These are phyloP conservation scores for Ogataea philodendri DNA, from an alignment of 805 yeast genomes.

Conservation along the genomic window DNA sequence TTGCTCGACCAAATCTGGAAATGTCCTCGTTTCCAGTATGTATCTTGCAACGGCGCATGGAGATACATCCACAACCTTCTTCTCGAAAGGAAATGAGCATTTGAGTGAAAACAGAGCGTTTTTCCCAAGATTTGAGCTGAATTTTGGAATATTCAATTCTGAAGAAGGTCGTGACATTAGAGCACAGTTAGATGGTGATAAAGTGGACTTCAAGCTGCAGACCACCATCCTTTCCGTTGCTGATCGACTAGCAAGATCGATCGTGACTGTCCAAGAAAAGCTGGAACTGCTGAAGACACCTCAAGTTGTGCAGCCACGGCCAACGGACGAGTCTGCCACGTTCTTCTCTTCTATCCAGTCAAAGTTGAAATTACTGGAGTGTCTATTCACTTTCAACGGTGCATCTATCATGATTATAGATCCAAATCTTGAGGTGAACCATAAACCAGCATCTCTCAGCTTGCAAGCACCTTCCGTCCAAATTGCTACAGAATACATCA, in stretches of 20 bases:
- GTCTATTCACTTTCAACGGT: conserved; percentile 63
- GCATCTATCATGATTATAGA: conserved; percentile 55
- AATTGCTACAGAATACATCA: conserved; percentile 53
- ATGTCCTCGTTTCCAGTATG: conserved; percentile 64
- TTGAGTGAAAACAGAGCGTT: conserved; percentile 58
- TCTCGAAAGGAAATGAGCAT: conserved; percentile 43
- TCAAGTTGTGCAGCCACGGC: conserved; percentile 2
- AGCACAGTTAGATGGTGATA: conserved; percentile 62
- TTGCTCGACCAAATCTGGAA: conserved; percentile 60
- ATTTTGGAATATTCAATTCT: conserved; percentile 33
- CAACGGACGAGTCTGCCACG: conserved; percentile 6
- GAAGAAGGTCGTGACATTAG: conserved; percentile 38
- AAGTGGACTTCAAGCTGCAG: conserved; percentile 61
- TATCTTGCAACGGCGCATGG: conserved; percentile 74
- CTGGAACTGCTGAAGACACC: conserved; percentile 9
- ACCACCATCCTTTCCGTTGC: conserved; percentile 53
- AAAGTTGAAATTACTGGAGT: conserved; percentile 40
- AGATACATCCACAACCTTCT: conserved; percentile 44
- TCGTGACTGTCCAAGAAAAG: conserved; percentile 33
- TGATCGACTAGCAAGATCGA: conserved; percentile 52
- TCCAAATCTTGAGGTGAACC: conserved; percentile 41
- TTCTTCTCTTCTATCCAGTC: conserved; percentile 8
- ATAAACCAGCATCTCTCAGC: conserved; percentile 49
- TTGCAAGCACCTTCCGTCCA: conserved; percentile 75
- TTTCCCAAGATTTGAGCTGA: conserved; percentile 65